These are phyloP conservation scores for Yamadazyma scolyti DNA, from an alignment of 805 yeast species.

Conservation along the genomic window DNA sequence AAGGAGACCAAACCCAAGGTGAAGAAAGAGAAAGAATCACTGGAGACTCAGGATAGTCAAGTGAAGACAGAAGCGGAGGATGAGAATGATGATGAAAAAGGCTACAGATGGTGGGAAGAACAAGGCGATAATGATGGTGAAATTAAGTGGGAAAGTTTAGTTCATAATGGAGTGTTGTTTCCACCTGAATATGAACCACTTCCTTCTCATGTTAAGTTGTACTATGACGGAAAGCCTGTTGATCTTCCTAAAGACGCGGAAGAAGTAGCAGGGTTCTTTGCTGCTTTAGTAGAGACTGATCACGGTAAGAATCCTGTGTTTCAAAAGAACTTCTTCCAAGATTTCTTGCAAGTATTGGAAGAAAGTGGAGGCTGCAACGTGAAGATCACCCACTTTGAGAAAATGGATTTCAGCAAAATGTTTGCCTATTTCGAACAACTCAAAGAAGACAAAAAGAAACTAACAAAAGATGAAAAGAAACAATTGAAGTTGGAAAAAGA, in stretches of 20 bases:
- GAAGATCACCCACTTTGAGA: constrained; percentile 52
- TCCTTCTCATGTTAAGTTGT: constrained; percentile 70
- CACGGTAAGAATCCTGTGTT: constrained; percentile 86
- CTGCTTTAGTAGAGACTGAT: constrained; percentile 81
- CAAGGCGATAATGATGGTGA: constrained; percentile 72
- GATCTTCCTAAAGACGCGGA: constrained; percentile 78
- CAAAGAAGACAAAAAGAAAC: constrained; percentile 66
- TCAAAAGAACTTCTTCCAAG: constrained; percentile 81
- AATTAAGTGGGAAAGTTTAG: constrained; percentile 81
- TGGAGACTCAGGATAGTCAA: neutral
- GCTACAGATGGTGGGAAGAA: constrained; percentile 81
- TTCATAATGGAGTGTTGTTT: constrained; percentile 87
- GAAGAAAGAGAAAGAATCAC: constrained; percentile 3
- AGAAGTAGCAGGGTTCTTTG: constrained; percentile 95
- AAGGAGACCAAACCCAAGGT: constrained; percentile 6
- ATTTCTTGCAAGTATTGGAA: constrained; percentile 64
- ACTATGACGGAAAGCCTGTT: constrained; percentile 75
- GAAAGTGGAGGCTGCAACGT: constrained; percentile 63
- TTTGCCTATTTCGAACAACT: constrained; percentile 63
- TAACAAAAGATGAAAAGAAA: constrained; percentile 75
- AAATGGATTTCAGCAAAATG: constrained; percentile 78
- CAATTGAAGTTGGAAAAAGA: constrained; percentile 68
- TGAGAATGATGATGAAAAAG: constrained; percentile 48
- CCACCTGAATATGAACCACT: constrained; percentile 90
- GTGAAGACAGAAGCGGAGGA: constrained; percentile 10